Percentiles rank a stretch among this genome's conserved stretches.
phyloP scores from a whole-genome alignment of 192 early-diverging fungal genomes.

The Dimargaris verticillata region DNA sequence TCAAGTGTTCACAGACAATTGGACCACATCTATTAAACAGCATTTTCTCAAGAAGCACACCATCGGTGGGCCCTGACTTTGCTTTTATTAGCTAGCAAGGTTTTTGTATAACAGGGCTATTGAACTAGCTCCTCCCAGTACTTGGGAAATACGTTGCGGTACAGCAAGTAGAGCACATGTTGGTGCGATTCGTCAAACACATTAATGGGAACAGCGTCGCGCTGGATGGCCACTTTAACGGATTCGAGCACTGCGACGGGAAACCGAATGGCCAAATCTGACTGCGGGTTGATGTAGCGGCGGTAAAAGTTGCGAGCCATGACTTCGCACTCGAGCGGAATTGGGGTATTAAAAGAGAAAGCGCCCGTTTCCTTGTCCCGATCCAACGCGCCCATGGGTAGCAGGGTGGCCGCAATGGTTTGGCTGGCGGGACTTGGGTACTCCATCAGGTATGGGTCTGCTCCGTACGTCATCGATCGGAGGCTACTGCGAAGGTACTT shows the following conservation, averaged over 20 bases:
- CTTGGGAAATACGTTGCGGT: conserved; percentile 2
- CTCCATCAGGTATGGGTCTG: neutral
- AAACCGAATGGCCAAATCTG: neutral
- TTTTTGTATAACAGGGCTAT: no score
- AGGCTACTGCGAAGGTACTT: neutral
- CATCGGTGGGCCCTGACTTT: no score
- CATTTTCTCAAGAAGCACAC: no score
- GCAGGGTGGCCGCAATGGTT: neutral
- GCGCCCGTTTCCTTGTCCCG: neutral
- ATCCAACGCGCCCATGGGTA: neutral
- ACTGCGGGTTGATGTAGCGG: neutral
- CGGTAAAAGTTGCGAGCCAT: conserved; percentile 4
- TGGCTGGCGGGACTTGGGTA: neutral
- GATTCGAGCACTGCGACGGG: neutral
- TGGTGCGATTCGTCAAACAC: neutral
- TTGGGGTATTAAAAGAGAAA: neutral
- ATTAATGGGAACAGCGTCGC: neutral
- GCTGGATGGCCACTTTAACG: neutral
- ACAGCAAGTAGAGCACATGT: neutral
- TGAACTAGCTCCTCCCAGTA: neutral
- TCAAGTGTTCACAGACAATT: no score
- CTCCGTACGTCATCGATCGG: neutral
- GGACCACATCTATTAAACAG: no score
- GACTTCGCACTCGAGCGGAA: neutral
- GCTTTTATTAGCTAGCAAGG: no score